These are phyloP conservation scores for Hericium erinaceus DNA, from an alignment of 768 basidiomycete species.

Conservation along the genomic window DNA sequence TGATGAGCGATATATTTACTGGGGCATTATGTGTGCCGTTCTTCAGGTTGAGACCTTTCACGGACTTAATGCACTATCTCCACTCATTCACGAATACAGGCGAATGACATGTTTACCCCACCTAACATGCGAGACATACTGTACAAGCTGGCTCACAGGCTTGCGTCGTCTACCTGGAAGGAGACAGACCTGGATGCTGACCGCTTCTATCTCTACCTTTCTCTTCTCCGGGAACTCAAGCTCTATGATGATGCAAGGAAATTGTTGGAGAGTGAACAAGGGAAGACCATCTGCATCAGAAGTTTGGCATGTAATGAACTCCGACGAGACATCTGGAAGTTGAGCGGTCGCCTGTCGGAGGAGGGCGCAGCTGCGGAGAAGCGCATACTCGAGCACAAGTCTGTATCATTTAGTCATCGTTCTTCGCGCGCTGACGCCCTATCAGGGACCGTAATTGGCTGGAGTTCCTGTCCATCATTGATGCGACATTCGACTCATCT, in stretches of 20 bases:
- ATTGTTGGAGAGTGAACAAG: conserved; percentile 60
- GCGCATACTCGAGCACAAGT: conserved; percentile 55
- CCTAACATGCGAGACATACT: conserved; percentile 56
- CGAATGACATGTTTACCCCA: conserved; percentile 57
- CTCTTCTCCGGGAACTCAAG: conserved; percentile 58
- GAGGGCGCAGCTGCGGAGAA: conserved; percentile 55
- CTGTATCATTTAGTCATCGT: conserved; percentile 15
- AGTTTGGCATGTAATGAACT: conserved; percentile 70
- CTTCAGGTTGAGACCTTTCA: conserved; percentile 47
- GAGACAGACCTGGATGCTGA: conserved; percentile 61
- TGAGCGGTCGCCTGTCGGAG: conserved; percentile 45
- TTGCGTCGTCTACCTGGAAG: conserved; percentile 53
- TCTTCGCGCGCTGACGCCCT: neutral
- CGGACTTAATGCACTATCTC: neutral
- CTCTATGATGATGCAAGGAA: conserved; percentile 63
- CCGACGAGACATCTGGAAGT: conserved; percentile 60
- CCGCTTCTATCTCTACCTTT: conserved; percentile 69
- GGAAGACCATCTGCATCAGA: conserved; percentile 55
- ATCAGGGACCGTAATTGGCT: conserved; percentile 80
- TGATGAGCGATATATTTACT: conserved; percentile 72
- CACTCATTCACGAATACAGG: conserved; percentile 31
- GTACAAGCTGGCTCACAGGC: conserved; percentile 68
- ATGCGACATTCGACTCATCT: conserved; percentile 44
- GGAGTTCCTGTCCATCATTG: conserved; percentile 67
- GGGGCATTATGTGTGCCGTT: conserved; percentile 72